A percentile compares a stretch with the other conserved stretches of the same genome.
Evolutionary conservation across 352 stramenopile genomes (phyloP).

Genomic region (Phytophthora sp.): DNA sequence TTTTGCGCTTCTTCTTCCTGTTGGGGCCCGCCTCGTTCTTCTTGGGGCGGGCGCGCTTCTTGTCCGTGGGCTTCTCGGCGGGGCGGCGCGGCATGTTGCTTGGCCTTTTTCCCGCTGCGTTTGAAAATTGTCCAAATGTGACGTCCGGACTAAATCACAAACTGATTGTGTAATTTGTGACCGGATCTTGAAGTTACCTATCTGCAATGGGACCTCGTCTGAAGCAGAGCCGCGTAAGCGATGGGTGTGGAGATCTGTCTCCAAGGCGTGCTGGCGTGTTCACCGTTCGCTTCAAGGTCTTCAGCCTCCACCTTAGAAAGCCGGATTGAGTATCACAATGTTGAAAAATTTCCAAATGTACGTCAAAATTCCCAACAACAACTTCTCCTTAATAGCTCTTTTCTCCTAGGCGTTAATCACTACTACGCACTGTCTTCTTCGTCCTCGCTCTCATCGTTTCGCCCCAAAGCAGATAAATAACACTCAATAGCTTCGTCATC

Average conservation of each 20-base stretch:
- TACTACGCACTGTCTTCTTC: slow-evolving; percentile 44
- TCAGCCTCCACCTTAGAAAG: no score
- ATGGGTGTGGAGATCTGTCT: no score
- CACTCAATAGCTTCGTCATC: slow-evolving; percentile 64
- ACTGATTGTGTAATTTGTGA: background rate
- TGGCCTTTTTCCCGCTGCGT: slow-evolving; percentile 13
- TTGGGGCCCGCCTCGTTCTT: slow-evolving; percentile 2
- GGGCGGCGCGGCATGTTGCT: background rate
- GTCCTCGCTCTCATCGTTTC: slow-evolving; percentile 41
- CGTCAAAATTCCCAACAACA: slow-evolving; percentile 3
- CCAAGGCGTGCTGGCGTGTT: no score
- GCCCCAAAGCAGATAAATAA: slow-evolving; percentile 67
- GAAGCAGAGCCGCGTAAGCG: background rate
- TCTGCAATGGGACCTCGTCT: background rate
- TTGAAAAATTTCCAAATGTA: slow-evolving; percentile 7
- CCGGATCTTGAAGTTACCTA: background rate
- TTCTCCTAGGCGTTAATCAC: slow-evolving; percentile 25
- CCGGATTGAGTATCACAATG: no score
- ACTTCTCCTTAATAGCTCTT: slow-evolving; percentile 38
- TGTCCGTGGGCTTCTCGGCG: slow-evolving; percentile 20
- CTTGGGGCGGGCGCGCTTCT: slow-evolving; percentile 19
- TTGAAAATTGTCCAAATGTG: slow-evolving; percentile 10
- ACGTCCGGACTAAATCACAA: slow-evolving; percentile 1
- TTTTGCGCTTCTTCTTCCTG: slow-evolving; percentile 37
- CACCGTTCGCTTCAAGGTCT: no score